Evolutionary conservation across 129 eudicot species (phyloP), one percentile per base, ranked within the genome.

Genomic region (Scalesia atractyloides): DNA sequence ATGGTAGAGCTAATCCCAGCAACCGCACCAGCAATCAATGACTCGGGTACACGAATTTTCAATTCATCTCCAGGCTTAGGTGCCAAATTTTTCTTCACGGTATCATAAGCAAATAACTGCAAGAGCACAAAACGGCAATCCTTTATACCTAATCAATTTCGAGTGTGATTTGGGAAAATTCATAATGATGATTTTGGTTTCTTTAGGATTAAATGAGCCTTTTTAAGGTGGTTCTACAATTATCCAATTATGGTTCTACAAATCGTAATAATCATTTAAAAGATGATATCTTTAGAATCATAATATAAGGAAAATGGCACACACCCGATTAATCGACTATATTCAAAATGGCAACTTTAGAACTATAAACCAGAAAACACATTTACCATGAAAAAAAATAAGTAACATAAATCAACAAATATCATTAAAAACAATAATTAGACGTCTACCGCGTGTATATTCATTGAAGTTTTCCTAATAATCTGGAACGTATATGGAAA

Each of bases 1-100:
- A 93, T 69, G 56, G 97, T 93, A 14, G 94, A 89, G 85, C 88
- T 83, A 37, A 89, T 89, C 65, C 97, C 97, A 60, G 97, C 96
- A 82, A 85, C 82, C 6, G 96, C 97, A 5, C 97, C 97, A 7
- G 97, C 97, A 73, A 92, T 76, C 51, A 92, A 73, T 7, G 97
- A 89, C 24, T 95, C 85, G 5, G 97, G 91, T 20, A 92, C 65
- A 4, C 83, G 94, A 24, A 89, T 30, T 82, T 86, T 89, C 34
- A 81, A 52, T 47, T 72, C 76, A 66, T 89, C 96, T 3, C 96
- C 97, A 0, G 82, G 85, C 75, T 87, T 93, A 7, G 87, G 83
- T 16, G 98, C 92, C 79, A 93, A 72, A 44, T 48, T 63, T 85
- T 93, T 89, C 81, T 93, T 93, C 72, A 93, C 96, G 1, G 98